Evolutionary conservation across 1,284 basidiomycete genomes (phyloP).

Genomic region (Exobasidium cylindrosporum): DNA sequence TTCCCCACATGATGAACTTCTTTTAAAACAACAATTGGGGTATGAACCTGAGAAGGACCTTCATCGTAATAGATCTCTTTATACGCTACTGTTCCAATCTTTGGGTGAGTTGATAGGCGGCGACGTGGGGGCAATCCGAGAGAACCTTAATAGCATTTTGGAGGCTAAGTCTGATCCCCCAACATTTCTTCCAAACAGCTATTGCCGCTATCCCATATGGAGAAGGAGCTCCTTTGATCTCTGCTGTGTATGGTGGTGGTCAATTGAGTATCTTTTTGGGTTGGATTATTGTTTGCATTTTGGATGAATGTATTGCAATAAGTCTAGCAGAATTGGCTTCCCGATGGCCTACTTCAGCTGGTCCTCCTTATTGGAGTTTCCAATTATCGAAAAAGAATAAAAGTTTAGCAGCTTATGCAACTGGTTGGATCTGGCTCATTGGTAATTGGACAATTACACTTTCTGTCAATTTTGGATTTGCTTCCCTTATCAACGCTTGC

Average conservation of each 20-base stretch:
- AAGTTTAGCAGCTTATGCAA: conserved; percentile 13
- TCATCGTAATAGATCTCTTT: conserved; percentile 8
- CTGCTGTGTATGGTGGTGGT: conserved; percentile 19
- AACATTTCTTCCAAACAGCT: neutral
- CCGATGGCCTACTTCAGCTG: conserved; percentile 16
- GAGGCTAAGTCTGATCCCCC: too few species aligned
- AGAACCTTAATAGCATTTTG: too few species aligned
- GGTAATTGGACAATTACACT: conserved; percentile 21
- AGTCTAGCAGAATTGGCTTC: conserved; percentile 17
- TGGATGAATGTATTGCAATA: conserved; percentile 18
- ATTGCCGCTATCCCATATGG: conserved; percentile 23
- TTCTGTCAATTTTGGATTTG: conserved; percentile 21
- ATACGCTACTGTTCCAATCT: conserved; percentile 19
- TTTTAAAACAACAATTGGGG: conserved; percentile 9
- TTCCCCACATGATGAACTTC: neutral
- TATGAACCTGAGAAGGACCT: conserved; percentile 17
- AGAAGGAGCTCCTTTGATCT: conserved; percentile 13
- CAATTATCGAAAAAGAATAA: conserved; percentile 12
- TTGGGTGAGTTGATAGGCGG: conserved; percentile 5
- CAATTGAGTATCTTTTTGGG: conserved; percentile 20
- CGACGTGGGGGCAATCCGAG: too few species aligned
- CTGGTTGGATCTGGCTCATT: conserved; percentile 19
- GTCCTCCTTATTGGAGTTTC: conserved; percentile 16
- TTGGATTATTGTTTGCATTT: conserved; percentile 16
- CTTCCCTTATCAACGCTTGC: conserved; percentile 12